These are phyloP conservation scores for Hypomontagnella monticulosa DNA, from an alignment of 495 filamentous ascomycete genomes.

Conservation along the genomic window DNA sequence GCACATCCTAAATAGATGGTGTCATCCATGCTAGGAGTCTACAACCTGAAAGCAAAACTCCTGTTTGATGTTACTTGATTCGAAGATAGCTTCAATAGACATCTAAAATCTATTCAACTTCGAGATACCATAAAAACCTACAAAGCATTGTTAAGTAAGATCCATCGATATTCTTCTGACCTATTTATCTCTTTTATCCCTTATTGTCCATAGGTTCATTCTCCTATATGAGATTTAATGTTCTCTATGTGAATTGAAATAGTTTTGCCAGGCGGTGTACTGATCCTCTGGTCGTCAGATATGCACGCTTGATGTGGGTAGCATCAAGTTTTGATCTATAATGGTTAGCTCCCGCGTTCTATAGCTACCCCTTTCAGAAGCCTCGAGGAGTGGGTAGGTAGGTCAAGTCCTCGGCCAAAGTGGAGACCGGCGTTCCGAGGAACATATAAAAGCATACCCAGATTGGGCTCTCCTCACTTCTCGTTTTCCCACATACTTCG, in stretches of 20 bases:
- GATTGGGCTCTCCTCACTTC: neutral
- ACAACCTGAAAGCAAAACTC: too few species aligned
- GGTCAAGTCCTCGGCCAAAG: slow-evolving; percentile 8
- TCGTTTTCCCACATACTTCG: neutral
- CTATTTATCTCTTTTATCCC: too few species aligned
- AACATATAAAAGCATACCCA: slow-evolving; percentile 20
- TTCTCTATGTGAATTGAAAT: neutral
- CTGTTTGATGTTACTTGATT: too few species aligned
- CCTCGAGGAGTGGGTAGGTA: slow-evolving; percentile 11
- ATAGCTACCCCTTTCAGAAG: slow-evolving; percentile 19
- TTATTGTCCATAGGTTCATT: too few species aligned
- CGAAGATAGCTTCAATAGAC: too few species aligned
- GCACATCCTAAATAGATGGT: too few species aligned
- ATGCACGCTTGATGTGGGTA: too few species aligned
- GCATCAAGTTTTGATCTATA: neutral
- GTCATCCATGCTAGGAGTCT: too few species aligned
- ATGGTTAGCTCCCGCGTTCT: slow-evolving; percentile 8
- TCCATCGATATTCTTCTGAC: too few species aligned
- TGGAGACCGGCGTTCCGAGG: slow-evolving; percentile 1
- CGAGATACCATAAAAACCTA: too few species aligned
- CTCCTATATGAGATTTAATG: neutral
- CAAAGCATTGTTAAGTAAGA: too few species aligned
- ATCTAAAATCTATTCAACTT: too few species aligned
- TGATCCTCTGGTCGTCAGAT: neutral
- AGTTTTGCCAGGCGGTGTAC: neutral